Percentiles rank a stretch among this genome's conserved stretches.
These are phyloP conservation scores for Bombardia bombarda DNA, from an alignment of 495 filamentous ascomycete genomes.

Conservation along the genomic window DNA sequence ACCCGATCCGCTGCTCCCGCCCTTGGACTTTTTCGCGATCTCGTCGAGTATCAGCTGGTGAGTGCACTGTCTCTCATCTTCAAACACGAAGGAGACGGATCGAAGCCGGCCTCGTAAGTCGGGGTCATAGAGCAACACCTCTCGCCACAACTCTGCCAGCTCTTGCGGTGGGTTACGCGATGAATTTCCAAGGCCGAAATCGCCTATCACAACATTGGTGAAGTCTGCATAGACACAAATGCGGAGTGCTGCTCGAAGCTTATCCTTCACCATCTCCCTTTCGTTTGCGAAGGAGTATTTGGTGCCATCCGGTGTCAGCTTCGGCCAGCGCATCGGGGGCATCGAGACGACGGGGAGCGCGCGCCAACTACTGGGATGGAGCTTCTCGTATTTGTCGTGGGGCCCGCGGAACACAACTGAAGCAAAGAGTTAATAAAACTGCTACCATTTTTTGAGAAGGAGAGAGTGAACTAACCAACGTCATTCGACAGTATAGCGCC, in stretches of 20 bases:
- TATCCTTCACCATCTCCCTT: conserved; percentile 60
- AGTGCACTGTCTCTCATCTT: conserved; percentile 38
- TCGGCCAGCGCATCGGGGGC: conserved; percentile 60
- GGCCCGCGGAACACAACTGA: conserved; percentile 40
- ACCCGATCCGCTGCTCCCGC: conserved; percentile 12
- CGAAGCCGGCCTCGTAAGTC: conserved; percentile 62
- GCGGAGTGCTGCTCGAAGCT: conserved; percentile 59
- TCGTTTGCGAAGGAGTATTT: conserved; percentile 63
- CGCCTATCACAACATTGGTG: conserved; percentile 54
- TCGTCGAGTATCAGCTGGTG: conserved; percentile 38
- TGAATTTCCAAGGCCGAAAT: conserved; percentile 62
- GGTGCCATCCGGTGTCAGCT: conserved; percentile 54
- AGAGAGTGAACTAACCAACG: conserved; percentile 43
- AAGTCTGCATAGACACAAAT: conserved; percentile 56
- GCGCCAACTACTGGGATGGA: conserved; percentile 37
- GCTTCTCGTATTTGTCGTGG: conserved; percentile 38
- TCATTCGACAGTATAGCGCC: conserved; percentile 60
- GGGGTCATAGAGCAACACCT: conserved; percentile 53
- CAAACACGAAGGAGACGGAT: conserved; percentile 66
- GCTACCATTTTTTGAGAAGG: neutral
- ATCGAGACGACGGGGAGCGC: conserved; percentile 62
- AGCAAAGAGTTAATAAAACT: neutral
- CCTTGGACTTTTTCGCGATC: conserved; percentile 36
- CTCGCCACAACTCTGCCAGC: conserved; percentile 61
- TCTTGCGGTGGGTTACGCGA: conserved; percentile 62